phyloP scores from a whole-genome alignment of 2,329 filamentous ascomycete genomes.

The Hypoxylon sp. region DNA sequence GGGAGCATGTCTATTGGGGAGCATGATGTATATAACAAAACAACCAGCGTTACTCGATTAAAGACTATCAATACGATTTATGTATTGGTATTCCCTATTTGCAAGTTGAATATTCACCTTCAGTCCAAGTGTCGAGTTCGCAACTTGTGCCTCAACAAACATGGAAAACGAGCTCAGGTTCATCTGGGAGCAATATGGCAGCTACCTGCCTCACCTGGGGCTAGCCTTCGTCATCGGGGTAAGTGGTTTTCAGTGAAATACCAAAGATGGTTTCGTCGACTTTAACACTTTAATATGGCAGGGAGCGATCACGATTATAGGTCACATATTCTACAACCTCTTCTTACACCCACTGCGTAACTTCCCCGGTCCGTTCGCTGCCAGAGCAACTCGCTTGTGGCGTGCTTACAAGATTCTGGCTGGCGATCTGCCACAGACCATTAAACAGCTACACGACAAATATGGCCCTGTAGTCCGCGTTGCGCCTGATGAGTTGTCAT shows the following conservation, averaged over 20 bases:
- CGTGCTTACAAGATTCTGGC: background rate
- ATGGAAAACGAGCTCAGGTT: constrained; percentile 9
- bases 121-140: background rate
- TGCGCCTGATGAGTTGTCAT: constrained; percentile 60
- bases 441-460: constrained; percentile 22
- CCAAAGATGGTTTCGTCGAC: background rate
- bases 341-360: constrained; percentile 33
- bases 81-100: background rate
- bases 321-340: constrained; percentile 26
- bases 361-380: constrained; percentile 30
- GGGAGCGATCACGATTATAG: background rate
- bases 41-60: background rate
- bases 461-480: constrained; percentile 58
- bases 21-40: constrained; percentile 1
- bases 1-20: background rate
- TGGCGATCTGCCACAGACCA: background rate
- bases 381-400: constrained; percentile 14
- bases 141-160: background rate
- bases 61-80: background rate
- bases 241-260: background rate
- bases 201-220: constrained; percentile 2
- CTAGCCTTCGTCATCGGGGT: constrained; percentile 9
- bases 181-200: background rate
- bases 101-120: background rate
- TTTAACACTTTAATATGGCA: constrained; percentile 12